Percentiles rank a stretch among this genome's conserved stretches.
Conservation (phyloP, 2,329 filamentous ascomycete genomes). For the Microthyrium microscopicum region DNA sequence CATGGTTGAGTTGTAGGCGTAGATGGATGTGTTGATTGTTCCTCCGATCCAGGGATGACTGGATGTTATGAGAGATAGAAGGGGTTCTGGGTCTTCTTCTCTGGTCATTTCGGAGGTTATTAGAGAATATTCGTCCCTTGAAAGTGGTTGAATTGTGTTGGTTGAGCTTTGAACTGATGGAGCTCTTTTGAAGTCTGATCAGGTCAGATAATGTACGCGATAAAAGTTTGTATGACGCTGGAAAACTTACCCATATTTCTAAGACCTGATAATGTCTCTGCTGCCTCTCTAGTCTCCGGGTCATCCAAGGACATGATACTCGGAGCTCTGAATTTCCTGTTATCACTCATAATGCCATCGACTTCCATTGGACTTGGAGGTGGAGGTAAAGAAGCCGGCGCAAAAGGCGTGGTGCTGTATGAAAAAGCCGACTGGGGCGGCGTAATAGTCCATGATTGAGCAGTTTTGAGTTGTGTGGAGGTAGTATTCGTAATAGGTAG, state of each 20-base stretch:
- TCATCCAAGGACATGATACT: constrained; percentile 32
- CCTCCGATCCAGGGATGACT: constrained; percentile 74
- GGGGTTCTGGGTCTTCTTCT: constrained; percentile 48
- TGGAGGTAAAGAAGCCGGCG: constrained; percentile 14
- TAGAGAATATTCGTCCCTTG: neutral
- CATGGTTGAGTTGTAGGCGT: constrained; percentile 74
- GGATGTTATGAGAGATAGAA: constrained; percentile 73
- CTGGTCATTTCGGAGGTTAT: constrained; percentile 5
- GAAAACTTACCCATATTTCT: constrained; percentile 28
- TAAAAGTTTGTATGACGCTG: constrained; percentile 5
- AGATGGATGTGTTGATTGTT: constrained; percentile 69
- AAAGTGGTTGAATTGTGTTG: constrained; percentile 21
- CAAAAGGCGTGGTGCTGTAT: constrained; percentile 15
- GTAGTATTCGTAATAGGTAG: constrained; percentile 12
- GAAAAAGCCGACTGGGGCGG: constrained; percentile 13
- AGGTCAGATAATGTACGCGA: constrained; percentile 2
- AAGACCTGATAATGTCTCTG: constrained; percentile 32
- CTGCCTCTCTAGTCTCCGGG: constrained; percentile 30
- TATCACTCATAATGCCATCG: constrained; percentile 26
- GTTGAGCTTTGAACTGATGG: constrained; percentile 18
- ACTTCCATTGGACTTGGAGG: constrained; percentile 25
- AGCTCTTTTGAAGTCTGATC: constrained; percentile 26
- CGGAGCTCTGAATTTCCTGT: constrained; percentile 19
- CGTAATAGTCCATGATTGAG: constrained; percentile 17
- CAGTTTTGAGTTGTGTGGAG: constrained; percentile 17